A percentile compares a stretch with the other conserved stretches of the same genome.
Evolutionary conservation across 164 flowering plant genomes (phyloP).

Genomic region (Malania oleifera): DNA sequence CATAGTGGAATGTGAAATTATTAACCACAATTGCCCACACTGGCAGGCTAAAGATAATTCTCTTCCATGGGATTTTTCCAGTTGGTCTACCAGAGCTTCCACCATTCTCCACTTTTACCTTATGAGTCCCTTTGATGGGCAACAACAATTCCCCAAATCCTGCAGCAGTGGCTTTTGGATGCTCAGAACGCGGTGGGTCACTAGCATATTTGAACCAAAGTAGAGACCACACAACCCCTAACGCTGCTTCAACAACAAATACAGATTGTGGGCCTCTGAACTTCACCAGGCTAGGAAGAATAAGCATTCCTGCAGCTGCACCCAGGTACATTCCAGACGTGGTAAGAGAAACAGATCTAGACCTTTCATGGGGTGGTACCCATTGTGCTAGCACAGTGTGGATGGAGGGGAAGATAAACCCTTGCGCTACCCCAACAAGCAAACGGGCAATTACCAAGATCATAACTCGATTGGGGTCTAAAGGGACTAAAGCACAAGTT

Average conservation of each 20-base stretch:
- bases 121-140: background rate
- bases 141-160: slow-evolving; percentile 5
- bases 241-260: background rate
- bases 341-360: slow-evolving; percentile 5
- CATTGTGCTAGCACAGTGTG: slow-evolving; percentile 6
- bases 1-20: slow-evolving; percentile 7
- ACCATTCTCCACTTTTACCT: slow-evolving; percentile 3
- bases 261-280: background rate
- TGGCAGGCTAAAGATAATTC: background rate
- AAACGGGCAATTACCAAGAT: background rate
- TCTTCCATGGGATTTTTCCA: slow-evolving; percentile 1
- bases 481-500: background rate
- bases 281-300: slow-evolving; percentile 6
- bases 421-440: background rate
- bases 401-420: slow-evolving; percentile 5
- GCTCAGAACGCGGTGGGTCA: slow-evolving; percentile 2
- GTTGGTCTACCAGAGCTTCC: background rate
- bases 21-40: slow-evolving; percentile 7
- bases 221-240: slow-evolving; percentile 5
- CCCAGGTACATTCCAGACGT: slow-evolving; percentile 8
- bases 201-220: slow-evolving; percentile 2
- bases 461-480: slow-evolving; percentile 1
- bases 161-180: slow-evolving; percentile 2
- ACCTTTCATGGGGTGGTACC: slow-evolving; percentile 7
- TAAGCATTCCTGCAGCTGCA: slow-evolving; percentile 5